Evolutionary conservation across 352 stramenopile species (phyloP), one percentile per base, ranked within the genome.

Genomic region (Plasmopara halstedii): DNA sequence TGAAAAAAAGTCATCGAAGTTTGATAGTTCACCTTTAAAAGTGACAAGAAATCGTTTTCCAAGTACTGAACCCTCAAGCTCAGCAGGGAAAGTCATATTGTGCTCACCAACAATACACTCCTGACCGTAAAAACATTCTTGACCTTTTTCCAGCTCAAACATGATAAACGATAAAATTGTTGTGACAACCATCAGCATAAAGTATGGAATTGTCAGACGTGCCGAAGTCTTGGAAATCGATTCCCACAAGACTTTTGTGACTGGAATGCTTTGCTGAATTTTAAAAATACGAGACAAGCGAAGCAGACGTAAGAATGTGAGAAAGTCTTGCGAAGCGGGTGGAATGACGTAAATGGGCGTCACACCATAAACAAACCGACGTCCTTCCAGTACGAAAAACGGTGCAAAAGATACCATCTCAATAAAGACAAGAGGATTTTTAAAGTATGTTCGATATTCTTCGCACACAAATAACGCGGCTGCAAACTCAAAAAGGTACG

Each of bases 221-320:
- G 64, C 68, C 6, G 73, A 88, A 13, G 76, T 88, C 56, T 88
- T 88, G n/a, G 73, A 83, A 54, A 88, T 88, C 6, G 76, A 83
- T 23, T 88, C 76, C 63, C 69, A 84, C 0, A 86, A 47, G 38
- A 88, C 76, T 44, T 85, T 76, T 1, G 76, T 86, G n/a, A 81
- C 76, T 1, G 76, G 76, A 32, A 88, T 88, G 46, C 70, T 76
- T 41, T 85, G 70, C 42, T 86, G 76, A 37, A 88, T 88, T 42
- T 86, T 83, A 45, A 88, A 86, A 18, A 85, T 84, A 15, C 76
- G 71, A 6, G 69, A 82, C 18, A 88, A 65, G 3, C 73, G 67
- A 32, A 83, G 50, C 11, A 86, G 33, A 5, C 76, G 54, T 17
- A 88, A 33, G 15, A 82, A 81, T 2, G 73, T 83, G 3, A 88